These are phyloP conservation scores for Sarocladium brachiariae DNA, from an alignment of 2,329 filamentous ascomycete genomes.

Conservation along the genomic window DNA sequence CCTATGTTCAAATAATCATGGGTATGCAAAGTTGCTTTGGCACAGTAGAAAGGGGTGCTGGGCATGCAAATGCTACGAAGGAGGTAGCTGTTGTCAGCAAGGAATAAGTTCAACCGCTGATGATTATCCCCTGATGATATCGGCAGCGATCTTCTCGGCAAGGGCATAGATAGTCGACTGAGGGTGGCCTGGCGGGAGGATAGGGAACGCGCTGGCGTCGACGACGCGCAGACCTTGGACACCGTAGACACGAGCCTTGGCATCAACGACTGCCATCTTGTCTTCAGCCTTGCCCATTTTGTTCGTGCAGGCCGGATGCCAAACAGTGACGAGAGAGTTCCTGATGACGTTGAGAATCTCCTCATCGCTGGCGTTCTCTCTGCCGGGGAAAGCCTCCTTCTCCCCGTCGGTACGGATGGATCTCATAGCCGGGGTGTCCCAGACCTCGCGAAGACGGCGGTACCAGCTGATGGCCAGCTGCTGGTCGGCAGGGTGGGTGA, in stretches of 20 bases:
- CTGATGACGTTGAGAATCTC: conserved; percentile 17
- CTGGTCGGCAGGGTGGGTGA: conserved; percentile 33
- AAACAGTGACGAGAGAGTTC: conserved; percentile 42
- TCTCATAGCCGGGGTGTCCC: conserved; percentile 20
- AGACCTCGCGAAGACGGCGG: conserved; percentile 31
- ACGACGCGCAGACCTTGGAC: conserved; percentile 48
- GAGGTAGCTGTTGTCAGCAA: not conserved
- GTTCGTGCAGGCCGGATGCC: conserved; percentile 43
- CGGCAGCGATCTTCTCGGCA: conserved; percentile 31
- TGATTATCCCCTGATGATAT: conserved; percentile 1
- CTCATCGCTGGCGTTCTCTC: conserved; percentile 19
- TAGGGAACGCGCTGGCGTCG: conserved; percentile 49
- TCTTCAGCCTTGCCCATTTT: conserved; percentile 45
- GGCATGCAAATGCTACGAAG: no score
- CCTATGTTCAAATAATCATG: no score
- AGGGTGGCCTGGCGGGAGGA: conserved; percentile 21
- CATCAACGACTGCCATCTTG: conserved; percentile 44
- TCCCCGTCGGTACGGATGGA: conserved; percentile 22
- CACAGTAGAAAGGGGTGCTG: no score
- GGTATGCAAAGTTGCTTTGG: no score
- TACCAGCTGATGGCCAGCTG: conserved; percentile 36
- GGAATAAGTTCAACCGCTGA: no score
- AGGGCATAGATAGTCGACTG: conserved; percentile 31
- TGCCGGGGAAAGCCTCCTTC: conserved; percentile 36
- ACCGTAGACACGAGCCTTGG: conserved; percentile 43